Evolutionary conservation across 2,329 filamentous ascomycete genomes (phyloP), one percentile per base, ranked within the genome.

Genomic region (Daldinia sp.): DNA sequence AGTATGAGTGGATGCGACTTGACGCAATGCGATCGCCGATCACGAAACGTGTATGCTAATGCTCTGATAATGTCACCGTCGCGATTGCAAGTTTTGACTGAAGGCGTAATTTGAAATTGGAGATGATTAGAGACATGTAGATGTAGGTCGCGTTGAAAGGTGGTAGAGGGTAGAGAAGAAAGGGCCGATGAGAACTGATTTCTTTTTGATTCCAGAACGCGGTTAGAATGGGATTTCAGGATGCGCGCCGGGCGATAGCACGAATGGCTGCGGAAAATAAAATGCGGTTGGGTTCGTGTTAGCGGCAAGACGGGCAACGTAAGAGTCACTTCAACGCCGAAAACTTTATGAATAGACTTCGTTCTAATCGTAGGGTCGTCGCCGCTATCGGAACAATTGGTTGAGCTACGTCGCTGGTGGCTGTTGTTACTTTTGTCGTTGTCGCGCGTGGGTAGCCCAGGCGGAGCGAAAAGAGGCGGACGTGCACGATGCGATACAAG

Each of bases 401-500:
- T 41, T 44, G n/a, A 53, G 50, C 15, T 39, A 28, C 15, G 41
- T 51, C 28, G 55, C 26, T 56, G 35, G 48, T 44, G 20, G 55
- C 26, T 56, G 42, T 46, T 41, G 61, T 26, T 26, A 63, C 46
- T 51, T 18, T 15, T 51, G 46, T 65, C 56, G 64, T 44, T 50
- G 63, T 66, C 65, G 68, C 68, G 68, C 60, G 60, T 57, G 23
- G 35, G 33, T 59, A 48, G 35, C 44, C 20, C 18, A 66, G 58
- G 53, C 56, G 62, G 51, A 55, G 54, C 35, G 37, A 50, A 33
- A 18, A 67, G 60, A 55, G 59, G 59, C 48, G 61, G 59, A 67
- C 65, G 63, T 69, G 67, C 59, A 72, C 67, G 59, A 71, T 72
- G 67, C 67, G 69, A 72, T 68, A 55, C 60, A 60, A 48, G 51